These are phyloP conservation scores for Hypoxylon sp. DNA, from an alignment of 2,329 filamentous ascomycete genomes.

Conservation along the genomic window DNA sequence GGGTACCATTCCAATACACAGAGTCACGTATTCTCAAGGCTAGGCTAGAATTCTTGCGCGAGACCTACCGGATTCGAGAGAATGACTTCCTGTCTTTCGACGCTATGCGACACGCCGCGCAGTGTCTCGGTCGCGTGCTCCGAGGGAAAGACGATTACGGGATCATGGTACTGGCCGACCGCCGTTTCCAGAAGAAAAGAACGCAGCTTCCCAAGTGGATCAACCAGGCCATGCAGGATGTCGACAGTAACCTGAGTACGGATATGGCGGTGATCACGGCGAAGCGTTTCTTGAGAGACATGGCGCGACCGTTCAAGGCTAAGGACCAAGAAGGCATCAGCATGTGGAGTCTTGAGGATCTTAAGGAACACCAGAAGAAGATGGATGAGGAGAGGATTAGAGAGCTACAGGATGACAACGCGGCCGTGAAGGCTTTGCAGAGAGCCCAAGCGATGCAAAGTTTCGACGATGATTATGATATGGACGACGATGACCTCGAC, in stretches of 20 bases:
- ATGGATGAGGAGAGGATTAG: constrained; percentile 76
- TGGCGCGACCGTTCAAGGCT: constrained; percentile 89
- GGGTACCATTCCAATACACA: constrained; percentile 98
- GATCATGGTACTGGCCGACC: constrained; percentile 98
- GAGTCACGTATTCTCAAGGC: constrained; percentile 97
- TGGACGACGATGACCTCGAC: constrained; percentile 66
- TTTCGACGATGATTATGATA: constrained; percentile 61
- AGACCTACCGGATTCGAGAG: constrained; percentile 96
- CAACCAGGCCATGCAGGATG: constrained; percentile 84
- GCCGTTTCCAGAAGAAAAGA: constrained; percentile 92
- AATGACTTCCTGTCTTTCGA: constrained; percentile 99
- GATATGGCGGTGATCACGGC: constrained; percentile 94
- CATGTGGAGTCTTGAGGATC: constrained; percentile 86
- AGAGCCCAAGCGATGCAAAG: constrained; percentile 48
- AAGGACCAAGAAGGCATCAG: constrained; percentile 92
- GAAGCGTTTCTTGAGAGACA: constrained; percentile 88
- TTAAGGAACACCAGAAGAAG: constrained; percentile 83
- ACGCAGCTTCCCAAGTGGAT: constrained; percentile 97
- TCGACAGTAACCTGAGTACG: constrained; percentile 90
- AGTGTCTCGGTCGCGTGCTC: constrained; percentile 93
- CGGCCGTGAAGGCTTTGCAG: constrained; percentile 48
- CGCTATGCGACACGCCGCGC: constrained; percentile 98
- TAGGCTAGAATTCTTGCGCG: constrained; percentile 92
- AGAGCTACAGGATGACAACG: constrained; percentile 67
- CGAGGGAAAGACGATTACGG: constrained; percentile 98